Evolutionary conservation across 192 early-diverging fungal genomes (phyloP), one percentile per base, ranked within the genome.

Genomic region (Piromyces finnis): DNA sequence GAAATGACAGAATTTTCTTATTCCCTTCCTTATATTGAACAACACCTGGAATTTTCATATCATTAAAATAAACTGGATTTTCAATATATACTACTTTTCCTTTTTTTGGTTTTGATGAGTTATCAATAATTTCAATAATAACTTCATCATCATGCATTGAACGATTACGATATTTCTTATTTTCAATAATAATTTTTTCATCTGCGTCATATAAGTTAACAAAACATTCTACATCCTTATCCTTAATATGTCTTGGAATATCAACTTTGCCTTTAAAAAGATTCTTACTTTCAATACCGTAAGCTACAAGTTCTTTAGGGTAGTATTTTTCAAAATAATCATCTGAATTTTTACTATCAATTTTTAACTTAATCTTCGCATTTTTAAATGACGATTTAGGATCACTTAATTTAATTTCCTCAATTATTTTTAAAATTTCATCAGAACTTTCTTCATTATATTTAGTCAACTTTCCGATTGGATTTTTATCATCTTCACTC

Each of bases 111-210:
- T 92, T 11, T 7, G 51, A 68, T 26, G 88, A 87, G 0, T 89
- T 89, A 81, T 91, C 88, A 35, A 95, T 84, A 39, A 95, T 79
- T 80, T 89, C 83, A 5, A 96, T 86, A 22, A 90, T 91, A 26
- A 96, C 95, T 4, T 90, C 84, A 83, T 96, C 95, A 11, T 92
- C 95, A 79, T 96, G 92, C 12, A 96, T 83, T 5, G 94, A 92
- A 51, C 95, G 88, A 83, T 96, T 96, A 28, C 93, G 90, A 80
- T 87, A 85, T 37, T 87, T 88, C 36, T 89, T 89, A n/a, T 94
- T 93, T 77, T 88, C 90, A 27, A 96, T 92, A 80, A 91, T 92
- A 28, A 96, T 90, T 82, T 96, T 94, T 15, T 89, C 88, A 79
- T 90, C 22, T n/a, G 51, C 11, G n/a, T 68, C 51, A 68, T 68